A percentile compares a stretch with the other conserved stretches of the same genome.
Evolutionary conservation across 805 yeast genomes (phyloP).

Genomic region (Saturnispora galanensis): DNA sequence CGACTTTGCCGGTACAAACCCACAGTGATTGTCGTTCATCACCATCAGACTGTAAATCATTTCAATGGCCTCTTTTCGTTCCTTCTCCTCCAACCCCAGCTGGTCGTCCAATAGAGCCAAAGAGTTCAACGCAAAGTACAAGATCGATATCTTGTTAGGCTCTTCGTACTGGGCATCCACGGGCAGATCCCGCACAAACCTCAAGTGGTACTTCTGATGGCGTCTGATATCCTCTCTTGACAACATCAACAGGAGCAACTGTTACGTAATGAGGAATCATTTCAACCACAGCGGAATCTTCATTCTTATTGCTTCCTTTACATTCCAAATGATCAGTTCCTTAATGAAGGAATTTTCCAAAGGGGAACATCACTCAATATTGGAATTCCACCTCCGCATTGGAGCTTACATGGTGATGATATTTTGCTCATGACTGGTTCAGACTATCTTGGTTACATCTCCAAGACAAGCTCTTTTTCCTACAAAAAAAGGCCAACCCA

Average conservation of each 20-base stretch:
- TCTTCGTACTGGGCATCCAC: constrained; percentile 55
- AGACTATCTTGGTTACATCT: too few species aligned
- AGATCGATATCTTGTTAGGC: constrained; percentile 57
- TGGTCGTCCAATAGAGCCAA: constrained; percentile 33
- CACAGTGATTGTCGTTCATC: constrained; percentile 25
- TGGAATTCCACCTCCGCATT: too few species aligned
- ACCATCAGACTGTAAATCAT: constrained; percentile 42
- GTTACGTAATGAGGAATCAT: too few species aligned
- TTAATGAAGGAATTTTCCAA: too few species aligned
- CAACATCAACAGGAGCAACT: background rate
- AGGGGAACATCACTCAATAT: too few species aligned
- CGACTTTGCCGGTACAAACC: constrained; percentile 31
- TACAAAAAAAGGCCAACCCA: too few species aligned
- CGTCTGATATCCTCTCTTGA: constrained; percentile 13
- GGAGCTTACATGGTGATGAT: too few species aligned
- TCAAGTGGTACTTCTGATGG: constrained; percentile 23
- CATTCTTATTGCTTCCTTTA: too few species aligned
- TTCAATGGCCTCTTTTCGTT: constrained; percentile 22
- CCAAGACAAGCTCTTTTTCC: too few species aligned
- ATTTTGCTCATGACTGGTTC: too few species aligned
- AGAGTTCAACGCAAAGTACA: constrained; percentile 61
- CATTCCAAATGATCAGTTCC: too few species aligned
- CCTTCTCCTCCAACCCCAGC: background rate
- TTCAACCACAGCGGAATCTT: too few species aligned
- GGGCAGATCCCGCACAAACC: constrained; percentile 27